Evolutionary conservation across 2,329 filamentous ascomycete genomes (phyloP).

Genomic region (Pseudocercospora musae): DNA sequence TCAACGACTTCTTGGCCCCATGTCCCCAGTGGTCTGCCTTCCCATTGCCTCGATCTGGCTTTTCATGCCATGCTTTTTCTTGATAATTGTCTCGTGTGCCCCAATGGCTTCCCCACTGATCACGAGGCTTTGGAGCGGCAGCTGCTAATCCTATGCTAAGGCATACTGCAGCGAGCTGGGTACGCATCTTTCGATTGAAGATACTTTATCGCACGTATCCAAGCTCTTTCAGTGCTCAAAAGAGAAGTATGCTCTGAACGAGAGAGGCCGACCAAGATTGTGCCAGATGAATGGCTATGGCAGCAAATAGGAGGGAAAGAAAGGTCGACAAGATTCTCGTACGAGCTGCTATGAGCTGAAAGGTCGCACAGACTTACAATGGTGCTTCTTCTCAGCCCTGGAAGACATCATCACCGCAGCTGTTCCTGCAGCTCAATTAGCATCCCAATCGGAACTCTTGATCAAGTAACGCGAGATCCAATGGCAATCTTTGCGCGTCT

Average conservation of each 20-base stretch:
- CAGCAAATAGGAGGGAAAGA: background rate
- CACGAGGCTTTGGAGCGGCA: background rate
- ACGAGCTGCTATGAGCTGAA: background rate
- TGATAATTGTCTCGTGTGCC: background rate
- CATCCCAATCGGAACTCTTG: background rate
- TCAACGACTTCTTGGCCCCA: slow-evolving; percentile 13
- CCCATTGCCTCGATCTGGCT: background rate
- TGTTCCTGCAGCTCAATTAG: background rate
- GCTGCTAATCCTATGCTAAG: background rate
- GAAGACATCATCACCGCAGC: background rate
- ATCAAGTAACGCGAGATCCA: background rate
- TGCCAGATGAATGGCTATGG: background rate
- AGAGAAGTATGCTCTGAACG: background rate
- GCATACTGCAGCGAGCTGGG: background rate
- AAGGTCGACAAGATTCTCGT: background rate
- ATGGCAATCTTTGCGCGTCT: background rate
- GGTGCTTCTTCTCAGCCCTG: background rate
- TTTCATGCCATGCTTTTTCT: background rate
- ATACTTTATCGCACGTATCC: background rate
- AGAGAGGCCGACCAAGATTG: background rate
- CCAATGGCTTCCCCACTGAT: background rate
- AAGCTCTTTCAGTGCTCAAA: background rate
- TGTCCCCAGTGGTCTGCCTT: slow-evolving; percentile 5
- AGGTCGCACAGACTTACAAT: background rate
- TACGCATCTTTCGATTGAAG: background rate